phyloP scores from a whole-genome alignment of 2,329 filamentous ascomycete species.

The Colletotrichum simmondsii region DNA sequence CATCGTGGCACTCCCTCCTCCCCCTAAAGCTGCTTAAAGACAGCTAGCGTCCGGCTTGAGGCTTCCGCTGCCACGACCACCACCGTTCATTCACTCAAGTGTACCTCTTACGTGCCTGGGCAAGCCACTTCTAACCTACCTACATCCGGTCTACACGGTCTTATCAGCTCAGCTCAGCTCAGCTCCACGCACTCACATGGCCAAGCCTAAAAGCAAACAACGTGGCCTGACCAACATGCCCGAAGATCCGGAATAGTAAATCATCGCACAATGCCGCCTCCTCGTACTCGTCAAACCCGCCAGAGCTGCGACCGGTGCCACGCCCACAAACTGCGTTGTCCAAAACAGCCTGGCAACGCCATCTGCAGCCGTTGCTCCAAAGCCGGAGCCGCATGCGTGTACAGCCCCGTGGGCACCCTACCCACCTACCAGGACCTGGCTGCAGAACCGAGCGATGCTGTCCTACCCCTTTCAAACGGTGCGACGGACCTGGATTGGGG shows the following conservation, averaged over 20 bases:
- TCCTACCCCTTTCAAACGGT: not conserved
- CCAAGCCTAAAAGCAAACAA: not conserved
- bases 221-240: conserved; percentile 36
- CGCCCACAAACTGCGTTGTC: conserved; percentile 58
- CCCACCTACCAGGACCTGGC: conserved; percentile 39
- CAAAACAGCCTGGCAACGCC: conserved; percentile 47
- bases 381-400: conserved; percentile 52
- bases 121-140: not conserved
- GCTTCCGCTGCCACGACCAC: not conserved
- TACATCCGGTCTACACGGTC: not conserved
- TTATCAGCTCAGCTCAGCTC: no score
- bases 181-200: no score
- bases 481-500: conserved; percentile 1
- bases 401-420: conserved; percentile 48
- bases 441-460: not conserved
- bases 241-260: not conserved
- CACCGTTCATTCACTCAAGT: not conserved
- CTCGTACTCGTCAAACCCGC: conserved; percentile 34
- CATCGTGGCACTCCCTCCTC: not conserved
- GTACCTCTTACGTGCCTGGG: not conserved
- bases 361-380: conserved; percentile 55
- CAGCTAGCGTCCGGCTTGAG: not conserved
- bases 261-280: not conserved
- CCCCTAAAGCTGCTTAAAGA: not conserved
- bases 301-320: conserved; percentile 58